Percentiles rank a stretch among this genome's conserved stretches.
These are phyloP conservation scores for Kwoniella sp. DNA, from an alignment of 768 basidiomycete genomes.

Conservation along the genomic window DNA sequence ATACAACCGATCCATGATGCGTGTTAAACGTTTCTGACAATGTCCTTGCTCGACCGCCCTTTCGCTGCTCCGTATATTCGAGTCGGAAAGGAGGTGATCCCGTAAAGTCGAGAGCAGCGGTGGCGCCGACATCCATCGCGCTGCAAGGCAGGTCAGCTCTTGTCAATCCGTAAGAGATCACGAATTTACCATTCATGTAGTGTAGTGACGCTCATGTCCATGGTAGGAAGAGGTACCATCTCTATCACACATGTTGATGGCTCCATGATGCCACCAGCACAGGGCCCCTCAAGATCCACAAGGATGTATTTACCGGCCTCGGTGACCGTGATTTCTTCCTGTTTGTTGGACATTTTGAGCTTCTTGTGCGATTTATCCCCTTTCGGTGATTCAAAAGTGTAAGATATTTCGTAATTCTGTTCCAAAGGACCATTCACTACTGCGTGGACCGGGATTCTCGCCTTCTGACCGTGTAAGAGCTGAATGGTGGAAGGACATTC, in stretches of 20 bases:
- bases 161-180: not conserved
- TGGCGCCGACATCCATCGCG: slow-evolving; percentile 77
- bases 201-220: slow-evolving; percentile 83
- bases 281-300: slow-evolving; percentile 70
- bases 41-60: slow-evolving; percentile 57
- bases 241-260: slow-evolving; percentile 75
- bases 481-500: slow-evolving; percentile 64
- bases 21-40: slow-evolving; percentile 64
- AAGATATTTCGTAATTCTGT: slow-evolving; percentile 58
- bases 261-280: slow-evolving; percentile 77
- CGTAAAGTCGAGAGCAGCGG: slow-evolving; percentile 78
- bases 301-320: slow-evolving; percentile 79
- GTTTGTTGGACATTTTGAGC: slow-evolving; percentile 60
- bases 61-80: slow-evolving; percentile 73
- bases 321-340: slow-evolving; percentile 50
- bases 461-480: slow-evolving; percentile 68
- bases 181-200: slow-evolving; percentile 82
- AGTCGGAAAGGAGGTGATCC: slow-evolving; percentile 88
- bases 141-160: slow-evolving; percentile 27
- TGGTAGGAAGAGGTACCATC: slow-evolving; percentile 67
- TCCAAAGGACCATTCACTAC: slow-evolving; percentile 62
- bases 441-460: slow-evolving; percentile 63
- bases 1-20: slow-evolving; percentile 70
- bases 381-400: slow-evolving; percentile 65
- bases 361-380: slow-evolving; percentile 68